Base-by-base conservation (phyloP, 2,329 filamentous ascomycete species). In the Penicillium freii region DNA sequence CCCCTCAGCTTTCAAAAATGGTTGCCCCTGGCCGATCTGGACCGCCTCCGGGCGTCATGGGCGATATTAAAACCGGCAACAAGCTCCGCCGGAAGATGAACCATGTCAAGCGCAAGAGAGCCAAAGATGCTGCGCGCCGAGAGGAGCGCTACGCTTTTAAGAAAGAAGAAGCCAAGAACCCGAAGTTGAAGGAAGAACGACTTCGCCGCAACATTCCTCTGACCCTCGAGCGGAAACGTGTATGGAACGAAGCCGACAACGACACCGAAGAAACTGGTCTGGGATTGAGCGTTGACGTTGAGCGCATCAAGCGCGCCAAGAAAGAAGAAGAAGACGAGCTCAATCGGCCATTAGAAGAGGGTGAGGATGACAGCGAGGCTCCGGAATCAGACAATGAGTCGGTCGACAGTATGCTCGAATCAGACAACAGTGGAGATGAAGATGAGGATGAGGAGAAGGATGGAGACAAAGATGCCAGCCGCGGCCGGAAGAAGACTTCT, bases 171-270 rank as follows among this genome's bases (percentile, higher is more conserved):
- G 84, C 88, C 62, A 90, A 88, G 73, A 86, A 97, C 69, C 92
- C 93, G 2, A 83, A 85, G 58, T 76, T 96, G 58, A 86, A 86
- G 65, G 85, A 85, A 60, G 84, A 88, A 63, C 85, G 94, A 66
- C 80, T 93, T 59, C 86, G 86, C 59, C 85, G 84, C 64, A 96
- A 96, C 77, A 83, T 92, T 43, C 89, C 94, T 0, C 75, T 85
- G 54, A 96, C 91, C 0, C 82, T 96, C 57, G 92, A 97, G 67
- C 85, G 87, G 67, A 96, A 96, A 80, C 86, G 94, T 72, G 86
- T 91, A 33, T 97, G 91, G 91, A 92, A 97, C 68, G 87, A 92
- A 51, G 84, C 84, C 49, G 87, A 87, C 47, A 76, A 76, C 51
- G 79, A 80, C 58, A 74, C 74, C 17, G 77, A 79, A 39, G 76